A percentile compares a stretch with the other conserved stretches of the same genome.
These are phyloP conservation scores for Colletotrichum tropicale DNA, from an alignment of 2,329 filamentous ascomycete genomes.

Conservation along the genomic window DNA sequence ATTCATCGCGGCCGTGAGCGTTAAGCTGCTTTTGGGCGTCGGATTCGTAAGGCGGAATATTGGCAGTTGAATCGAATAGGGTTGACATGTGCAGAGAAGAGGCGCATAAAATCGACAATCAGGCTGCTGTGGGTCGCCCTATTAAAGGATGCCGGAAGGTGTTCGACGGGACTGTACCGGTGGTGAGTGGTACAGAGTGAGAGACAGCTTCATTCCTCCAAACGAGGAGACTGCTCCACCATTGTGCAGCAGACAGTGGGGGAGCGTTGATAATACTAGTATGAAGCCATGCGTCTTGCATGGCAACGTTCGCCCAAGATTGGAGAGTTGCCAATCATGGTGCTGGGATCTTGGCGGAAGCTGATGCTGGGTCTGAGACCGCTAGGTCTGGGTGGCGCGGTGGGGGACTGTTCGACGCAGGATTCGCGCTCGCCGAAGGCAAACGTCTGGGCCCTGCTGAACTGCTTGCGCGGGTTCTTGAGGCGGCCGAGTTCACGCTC, in stretches of 20 bases:
- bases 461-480: constrained; percentile 81
- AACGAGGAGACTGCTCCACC: constrained; percentile 20
- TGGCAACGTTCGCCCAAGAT: constrained; percentile 56
- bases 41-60: constrained; percentile 13
- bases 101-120: constrained; percentile 16
- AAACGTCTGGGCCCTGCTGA: constrained; percentile 90
- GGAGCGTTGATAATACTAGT: constrained; percentile 42
- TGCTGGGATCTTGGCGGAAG: constrained; percentile 42
- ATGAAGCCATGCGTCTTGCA: constrained; percentile 68
- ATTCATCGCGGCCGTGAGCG: constrained; percentile 16
- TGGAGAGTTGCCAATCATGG: constrained; percentile 49
- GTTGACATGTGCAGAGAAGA: constrained; percentile 20
- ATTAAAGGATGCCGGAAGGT: constrained; percentile 12
- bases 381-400: constrained; percentile 43
- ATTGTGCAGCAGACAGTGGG: constrained; percentile 30
- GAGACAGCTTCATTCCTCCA: constrained; percentile 1
- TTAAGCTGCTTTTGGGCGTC: constrained; percentile 11
- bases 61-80: constrained; percentile 20
- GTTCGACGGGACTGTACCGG: constrained; percentile 1
- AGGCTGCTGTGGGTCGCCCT: constrained; percentile 23
- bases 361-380: constrained; percentile 34
- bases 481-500: constrained; percentile 94
- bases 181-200: not conserved
- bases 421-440: constrained; percentile 81
- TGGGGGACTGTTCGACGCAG: constrained; percentile 64